phyloP scores from a whole-genome alignment of 73 alveolate species.

The Halteria grandinella region DNA sequence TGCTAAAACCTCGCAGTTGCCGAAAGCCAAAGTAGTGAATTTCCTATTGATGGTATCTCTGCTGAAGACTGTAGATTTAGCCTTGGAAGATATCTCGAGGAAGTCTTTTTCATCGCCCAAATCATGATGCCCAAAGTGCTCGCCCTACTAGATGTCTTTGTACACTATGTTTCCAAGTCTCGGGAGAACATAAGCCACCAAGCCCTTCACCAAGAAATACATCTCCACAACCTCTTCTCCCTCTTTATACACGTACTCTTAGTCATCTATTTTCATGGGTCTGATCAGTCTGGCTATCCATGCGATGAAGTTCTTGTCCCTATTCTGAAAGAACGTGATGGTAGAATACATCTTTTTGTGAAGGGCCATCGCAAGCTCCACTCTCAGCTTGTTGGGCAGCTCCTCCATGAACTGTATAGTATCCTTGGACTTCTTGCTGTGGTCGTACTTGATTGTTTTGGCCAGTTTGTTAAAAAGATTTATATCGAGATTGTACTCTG shows the following conservation, averaged over 20 bases:
- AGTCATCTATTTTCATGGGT: conserved; percentile 57
- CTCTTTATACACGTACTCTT: conserved; percentile 55
- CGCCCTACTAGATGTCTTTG: neutral
- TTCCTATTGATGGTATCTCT: too few species aligned
- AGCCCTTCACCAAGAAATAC: conserved; percentile 59
- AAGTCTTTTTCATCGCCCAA: too few species aligned
- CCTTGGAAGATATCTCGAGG: too few species aligned
- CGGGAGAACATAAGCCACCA: conserved; percentile 53
- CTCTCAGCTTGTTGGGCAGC: conserved; percentile 59
- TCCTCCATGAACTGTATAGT: conserved; percentile 55
- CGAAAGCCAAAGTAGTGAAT: too few species aligned
- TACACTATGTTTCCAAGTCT: neutral
- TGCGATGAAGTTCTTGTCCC: conserved; percentile 63
- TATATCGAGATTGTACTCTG: conserved; percentile 11
- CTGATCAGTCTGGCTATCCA: conserved; percentile 55
- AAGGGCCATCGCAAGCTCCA: conserved; percentile 64
- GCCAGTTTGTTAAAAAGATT: conserved; percentile 54
- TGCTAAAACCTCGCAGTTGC: too few species aligned
- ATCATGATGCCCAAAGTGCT: too few species aligned
- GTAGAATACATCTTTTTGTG: conserved; percentile 59
- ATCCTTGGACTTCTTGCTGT: conserved; percentile 61
- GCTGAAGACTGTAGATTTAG: too few species aligned
- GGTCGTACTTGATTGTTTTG: conserved; percentile 64
- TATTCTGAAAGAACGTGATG: conserved; percentile 62
- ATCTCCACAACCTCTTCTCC: conserved; percentile 60